Evolutionary conservation across 2,329 filamentous ascomycete genomes (phyloP), one percentile per base, ranked within the genome.

Genomic region (Verticillium isaacii): DNA sequence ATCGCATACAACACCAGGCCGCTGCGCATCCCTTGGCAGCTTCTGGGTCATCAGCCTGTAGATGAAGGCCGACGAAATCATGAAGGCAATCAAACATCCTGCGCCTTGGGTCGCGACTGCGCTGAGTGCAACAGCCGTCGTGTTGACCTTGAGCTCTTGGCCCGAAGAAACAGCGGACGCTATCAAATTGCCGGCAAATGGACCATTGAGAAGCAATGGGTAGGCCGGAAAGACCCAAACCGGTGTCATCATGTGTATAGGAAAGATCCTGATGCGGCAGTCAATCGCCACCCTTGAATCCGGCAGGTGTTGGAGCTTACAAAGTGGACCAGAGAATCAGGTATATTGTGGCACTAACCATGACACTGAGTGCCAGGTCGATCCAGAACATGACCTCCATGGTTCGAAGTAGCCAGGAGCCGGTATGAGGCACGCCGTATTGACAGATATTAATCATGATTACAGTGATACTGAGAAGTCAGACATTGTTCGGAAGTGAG

Each of bases 11-110:
- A 96, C 92, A 68, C 89, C 91, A 0, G 92, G 92, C 12, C 91
- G 85, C 23, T 92, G 82, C 52, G 84, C 87, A 69, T 94, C 91
- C 60, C 85, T 82, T 0, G 92, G 92, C 0, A 96, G 80, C 69
- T 95, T 95, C 70, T 94, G 90, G 0, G 91, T 94, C 91, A 95
- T 95, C 32, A 96, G 82, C 34, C 92, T 86, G 72, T 95, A 95
- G 58, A 96, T 85, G 71, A 93, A 95, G 58, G 92, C 90, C 1
- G 89, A 86, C 65, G 92, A 93, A 32, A 96, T 90, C 88, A 93
- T 93, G 62, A 94, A 82, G 57, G 80, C 80, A 56, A 86, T 83
- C 2, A 85, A 73, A 64, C 83, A 85, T 0, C 82, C 83, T 1
- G 81, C 83, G 7, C 82, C 84, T 67, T 86, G 83, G 1, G 81